Base-by-base conservation (phyloP, 495 filamentous ascomycete genomes). In the Parachaetomium inaequale region DNA sequence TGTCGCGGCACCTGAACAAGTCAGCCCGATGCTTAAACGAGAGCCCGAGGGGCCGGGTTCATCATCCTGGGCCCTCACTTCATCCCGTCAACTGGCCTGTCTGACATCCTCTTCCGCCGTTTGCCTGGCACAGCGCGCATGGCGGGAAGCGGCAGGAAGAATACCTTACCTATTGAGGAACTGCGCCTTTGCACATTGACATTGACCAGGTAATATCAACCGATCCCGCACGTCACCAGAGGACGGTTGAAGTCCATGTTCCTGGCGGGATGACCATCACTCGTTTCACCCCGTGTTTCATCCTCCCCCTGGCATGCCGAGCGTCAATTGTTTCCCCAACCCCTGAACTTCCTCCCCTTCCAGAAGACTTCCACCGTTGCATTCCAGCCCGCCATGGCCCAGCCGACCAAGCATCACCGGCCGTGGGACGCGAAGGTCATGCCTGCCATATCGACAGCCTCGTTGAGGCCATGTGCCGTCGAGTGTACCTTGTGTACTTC, bases 261-360 rank as follows among this genome's bases (percentile, higher is more conserved):
- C 7, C 43, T 29, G n/a, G 29, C 29, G 29, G 50, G n/a, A 36
- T 53, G 29, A 53, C 34, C 32, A 28, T 17, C 52, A 7, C 32
- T 15, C 8, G 54, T 56, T 56, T 56, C 54, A 56, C 5, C 38
- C 15, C 38, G 15, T 31, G 54, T 56, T 56, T 56, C 54, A 45
- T 29, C 15, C 54, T 0, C 3, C 34, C 52, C 52, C 52, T 55
- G 19, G 11, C 52, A 21, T 23, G 50, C 50, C 50, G 36, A 53
- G 50, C 17, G 4, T n/a, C 29, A 5, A 21, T 53, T 31, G 25
- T 51, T 51, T 51, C 28, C 21, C 28, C 7, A 12, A 7, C 31
- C 31, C n/a, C 31, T 49, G 45, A 25, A 7, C 14, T 40, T 40
- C n/a, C n/a, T n/a, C n/a, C n/a, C n/a, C 17, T 43, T 43, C 40